Conservation (phyloP, 2,329 filamentous ascomycete genomes). For the Geosmithia putterillii region DNA sequence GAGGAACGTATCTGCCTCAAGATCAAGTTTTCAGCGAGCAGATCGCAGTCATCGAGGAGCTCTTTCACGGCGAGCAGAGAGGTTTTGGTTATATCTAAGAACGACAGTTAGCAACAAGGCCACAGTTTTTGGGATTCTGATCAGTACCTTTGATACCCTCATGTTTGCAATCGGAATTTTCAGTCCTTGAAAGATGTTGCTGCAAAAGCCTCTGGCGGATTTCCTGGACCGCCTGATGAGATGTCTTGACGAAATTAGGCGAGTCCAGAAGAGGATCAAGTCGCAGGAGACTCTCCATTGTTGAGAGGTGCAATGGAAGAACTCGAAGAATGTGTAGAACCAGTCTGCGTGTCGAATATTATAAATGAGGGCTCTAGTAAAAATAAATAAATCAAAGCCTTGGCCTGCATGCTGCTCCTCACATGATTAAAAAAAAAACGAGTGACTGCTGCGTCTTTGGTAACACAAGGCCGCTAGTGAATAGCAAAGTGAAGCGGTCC, state of each 20-base stretch:
- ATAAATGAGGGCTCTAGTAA: no score
- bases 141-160: no score
- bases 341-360: no score
- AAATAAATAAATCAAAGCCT: no score
- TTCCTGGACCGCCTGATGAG: background rate
- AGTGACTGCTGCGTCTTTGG: no score
- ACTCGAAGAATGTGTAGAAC: background rate
- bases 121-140: no score
- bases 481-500: no score
- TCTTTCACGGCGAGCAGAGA: background rate
- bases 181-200: background rate
- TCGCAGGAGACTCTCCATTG: background rate
- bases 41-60: background rate
- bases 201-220: background rate
- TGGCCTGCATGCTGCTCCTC: no score
- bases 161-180: background rate
- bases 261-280: background rate
- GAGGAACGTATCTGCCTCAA: background rate
- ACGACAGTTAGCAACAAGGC: background rate
- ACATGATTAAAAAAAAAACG: no score
- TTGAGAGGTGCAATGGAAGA: background rate
- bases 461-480: no score
- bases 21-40: background rate
- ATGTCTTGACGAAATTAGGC: background rate
- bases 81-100: background rate